Conservation (phyloP, 257 asterid species). For the Phtheirospermum japonicum region DNA sequence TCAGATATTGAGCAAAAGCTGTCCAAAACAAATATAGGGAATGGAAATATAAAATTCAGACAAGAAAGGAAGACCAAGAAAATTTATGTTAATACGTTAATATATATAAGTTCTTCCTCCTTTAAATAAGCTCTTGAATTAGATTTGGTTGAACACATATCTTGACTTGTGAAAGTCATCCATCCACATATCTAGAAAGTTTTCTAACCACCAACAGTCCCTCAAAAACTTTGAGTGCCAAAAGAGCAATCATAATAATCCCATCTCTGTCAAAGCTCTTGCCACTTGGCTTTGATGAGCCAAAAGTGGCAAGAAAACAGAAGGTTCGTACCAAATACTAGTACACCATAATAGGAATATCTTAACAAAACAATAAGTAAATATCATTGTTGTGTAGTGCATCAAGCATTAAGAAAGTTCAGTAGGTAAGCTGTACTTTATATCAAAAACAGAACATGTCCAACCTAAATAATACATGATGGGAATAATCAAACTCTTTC, state of each 20-base stretch:
- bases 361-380: not conserved
- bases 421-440: slow-evolving; percentile 12
- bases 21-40: not conserved
- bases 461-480: slow-evolving; percentile 24
- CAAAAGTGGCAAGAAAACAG: slow-evolving; percentile 13
- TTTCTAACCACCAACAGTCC: slow-evolving; percentile 13
- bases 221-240: slow-evolving; percentile 2
- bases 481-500: slow-evolving; percentile 19
- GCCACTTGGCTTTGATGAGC: slow-evolving; percentile 5
- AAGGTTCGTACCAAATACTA: slow-evolving; percentile 1
- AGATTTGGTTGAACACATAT: slow-evolving; percentile 7
- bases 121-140: slow-evolving; percentile 1
- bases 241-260: slow-evolving; percentile 13
- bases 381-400: not conserved
- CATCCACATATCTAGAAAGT: slow-evolving; percentile 15
- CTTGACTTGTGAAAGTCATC: slow-evolving; percentile 17
- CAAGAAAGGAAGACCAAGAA: slow-evolving; percentile 7
- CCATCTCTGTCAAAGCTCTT: slow-evolving; percentile 22
- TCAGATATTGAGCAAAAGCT: not conserved
- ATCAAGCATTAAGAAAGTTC: slow-evolving; percentile 15
- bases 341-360: slow-evolving; percentile 2
- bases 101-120: not conserved
- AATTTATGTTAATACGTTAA: not conserved
- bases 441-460: slow-evolving; percentile 8
- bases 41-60: not conserved